Base-by-base conservation (phyloP, 768 basidiomycete species). In the Wakefieldia striispora region DNA sequence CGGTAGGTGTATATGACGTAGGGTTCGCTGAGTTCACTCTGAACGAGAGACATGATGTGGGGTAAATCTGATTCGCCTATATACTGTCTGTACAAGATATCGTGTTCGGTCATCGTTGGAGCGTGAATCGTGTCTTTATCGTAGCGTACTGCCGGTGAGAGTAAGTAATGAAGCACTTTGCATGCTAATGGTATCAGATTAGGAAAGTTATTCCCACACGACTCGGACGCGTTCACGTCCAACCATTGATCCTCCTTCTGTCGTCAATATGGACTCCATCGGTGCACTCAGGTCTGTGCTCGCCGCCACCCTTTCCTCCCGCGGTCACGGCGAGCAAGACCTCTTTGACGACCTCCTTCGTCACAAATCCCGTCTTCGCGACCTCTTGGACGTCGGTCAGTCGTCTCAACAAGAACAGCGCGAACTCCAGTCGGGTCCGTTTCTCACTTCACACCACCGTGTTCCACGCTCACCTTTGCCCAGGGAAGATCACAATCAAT, bases 1-100 rank as follows among this genome's bases (percentile, higher is more conserved):
- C 95, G 86, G 60, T 94, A 97, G 0, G 95, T 97, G 71, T 95
- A 97, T 37, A 92, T 84, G 45, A 95, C 91, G 70, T 93, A 98
- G 37, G 95, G 95, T 70, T 97, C 95, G 57, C 88, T 91, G 62
- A 97, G 82, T 72, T 97, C 94, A 61, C 78, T 86, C 73, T 95
- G 88, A 4, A 95, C 88, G 50, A 97, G 80, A 17, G 78, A 75
- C 81, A 95, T 92, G 62, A 97, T 86, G 56, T 83, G 81, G 6
- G 83, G 82, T 38, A 93, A 76, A 69, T 93, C 91, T 7, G 78
- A 71, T 70, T 91, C 88, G 60, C 88, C 88, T 43, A 70, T 56
- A 67, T 93, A 92, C 58, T 78, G 79, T 56, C 89, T 79, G 71
- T 92, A 93, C 47, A 72, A 20, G 17, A 62, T 61, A 16, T 47